Percentiles rank a stretch among this genome's conserved stretches.
Conservation (phyloP, 1,284 basidiomycete species). For the Puccinia brachypodii region DNA sequence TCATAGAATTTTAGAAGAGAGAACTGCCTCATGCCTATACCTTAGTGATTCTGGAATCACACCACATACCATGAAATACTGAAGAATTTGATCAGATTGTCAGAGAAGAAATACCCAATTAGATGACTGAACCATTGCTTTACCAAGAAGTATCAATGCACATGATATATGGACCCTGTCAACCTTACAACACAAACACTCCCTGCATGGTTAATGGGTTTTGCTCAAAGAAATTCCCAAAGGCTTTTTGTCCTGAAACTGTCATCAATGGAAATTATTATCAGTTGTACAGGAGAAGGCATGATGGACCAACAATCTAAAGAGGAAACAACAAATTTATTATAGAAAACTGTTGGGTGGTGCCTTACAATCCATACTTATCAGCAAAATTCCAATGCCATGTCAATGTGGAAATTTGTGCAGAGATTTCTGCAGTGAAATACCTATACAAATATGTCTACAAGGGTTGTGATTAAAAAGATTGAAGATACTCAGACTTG, state of each 20-base stretch:
- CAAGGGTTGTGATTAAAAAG: slow-evolving; percentile 17
- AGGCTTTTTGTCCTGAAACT: background rate
- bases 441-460: slow-evolving; percentile 27
- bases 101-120: too few species aligned
- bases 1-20: too few species aligned
- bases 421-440: background rate
- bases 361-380: slow-evolving; percentile 8
- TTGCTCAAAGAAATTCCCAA: background rate
- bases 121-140: too few species aligned
- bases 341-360: background rate
- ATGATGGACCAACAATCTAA: background rate
- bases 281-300: background rate
- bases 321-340: background rate
- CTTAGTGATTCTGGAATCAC: too few species aligned
- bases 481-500: too few species aligned
- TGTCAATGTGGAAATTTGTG: slow-evolving; percentile 11
- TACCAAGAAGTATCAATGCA: background rate
- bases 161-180: background rate
- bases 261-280: background rate
- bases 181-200: background rate
- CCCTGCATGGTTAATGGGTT: background rate
- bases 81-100: too few species aligned
- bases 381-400: slow-evolving; percentile 6
- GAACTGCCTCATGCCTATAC: too few species aligned
- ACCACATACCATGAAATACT: too few species aligned